Conservation (phyloP, 495 filamentous ascomycete species). For the Penicillium roqueforti region DNA sequence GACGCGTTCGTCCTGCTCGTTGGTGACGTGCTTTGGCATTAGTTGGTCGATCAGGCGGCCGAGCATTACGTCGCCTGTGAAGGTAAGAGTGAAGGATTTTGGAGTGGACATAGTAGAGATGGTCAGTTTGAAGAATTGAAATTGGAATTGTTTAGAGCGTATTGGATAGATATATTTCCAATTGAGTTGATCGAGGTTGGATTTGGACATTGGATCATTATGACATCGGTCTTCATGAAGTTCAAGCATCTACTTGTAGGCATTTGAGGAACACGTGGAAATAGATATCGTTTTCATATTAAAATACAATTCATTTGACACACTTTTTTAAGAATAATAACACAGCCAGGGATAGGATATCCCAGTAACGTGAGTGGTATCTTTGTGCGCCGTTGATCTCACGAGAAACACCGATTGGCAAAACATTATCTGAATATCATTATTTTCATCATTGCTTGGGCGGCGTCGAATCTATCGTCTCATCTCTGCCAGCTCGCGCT, state of each 20-base stretch:
- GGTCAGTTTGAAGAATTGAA: background rate
- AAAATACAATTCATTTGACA: conserved; percentile 22
- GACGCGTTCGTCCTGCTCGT: conserved; percentile 18
- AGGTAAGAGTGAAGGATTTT: conserved; percentile 26
- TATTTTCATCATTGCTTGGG: conserved; percentile 22
- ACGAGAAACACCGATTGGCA: conserved; percentile 15
- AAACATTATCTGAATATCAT: conserved; percentile 18
- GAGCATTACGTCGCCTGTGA: conserved; percentile 45
- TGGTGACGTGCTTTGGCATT: conserved; percentile 29
- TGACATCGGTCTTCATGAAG: conserved; percentile 14
- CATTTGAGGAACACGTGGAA: background rate
- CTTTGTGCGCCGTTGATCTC: conserved; percentile 26
- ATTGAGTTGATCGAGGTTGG: background rate
- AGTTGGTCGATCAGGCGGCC: conserved; percentile 43
- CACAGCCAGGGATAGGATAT: conserved; percentile 16
- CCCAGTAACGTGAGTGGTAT: conserved; percentile 27
- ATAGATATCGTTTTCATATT: conserved; percentile 7
- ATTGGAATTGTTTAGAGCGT: background rate
- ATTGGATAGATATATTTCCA: background rate
- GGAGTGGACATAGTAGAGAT: conserved; percentile 6
- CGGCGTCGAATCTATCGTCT: conserved; percentile 26
- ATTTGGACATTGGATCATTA: conserved; percentile 13
- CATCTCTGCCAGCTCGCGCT: conserved; percentile 72
- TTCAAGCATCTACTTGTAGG: background rate
- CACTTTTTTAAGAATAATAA: conserved; percentile 19